A percentile compares a stretch with the other conserved stretches of the same genome.
Conservation (phyloP, 768 basidiomycete genomes). For the Coprinopsis strossmayeri region DNA sequence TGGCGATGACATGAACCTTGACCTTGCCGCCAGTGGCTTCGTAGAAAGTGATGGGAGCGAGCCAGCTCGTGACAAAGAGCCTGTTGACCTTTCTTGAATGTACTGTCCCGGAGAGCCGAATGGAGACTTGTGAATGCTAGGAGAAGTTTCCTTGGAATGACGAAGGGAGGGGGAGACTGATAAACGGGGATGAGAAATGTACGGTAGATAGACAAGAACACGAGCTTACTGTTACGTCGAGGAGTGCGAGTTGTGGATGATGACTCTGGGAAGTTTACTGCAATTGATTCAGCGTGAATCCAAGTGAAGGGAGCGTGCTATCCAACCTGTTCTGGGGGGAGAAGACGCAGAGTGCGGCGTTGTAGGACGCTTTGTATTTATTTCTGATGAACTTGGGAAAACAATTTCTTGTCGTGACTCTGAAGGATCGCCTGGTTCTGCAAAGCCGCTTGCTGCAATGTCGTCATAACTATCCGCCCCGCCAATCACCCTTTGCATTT, state of each 20-base stretch:
- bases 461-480: constrained; percentile 48
- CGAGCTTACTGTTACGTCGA: background rate
- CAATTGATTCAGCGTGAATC: background rate
- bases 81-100: background rate
- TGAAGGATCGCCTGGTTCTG: background rate
- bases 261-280: background rate
- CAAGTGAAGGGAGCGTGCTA: background rate
- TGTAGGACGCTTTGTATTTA: background rate
- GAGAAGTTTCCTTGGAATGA: background rate
- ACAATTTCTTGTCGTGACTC: background rate
- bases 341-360: background rate
- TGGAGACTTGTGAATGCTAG: background rate
- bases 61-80: background rate
- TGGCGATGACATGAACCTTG: constrained; percentile 22
- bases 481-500: constrained; percentile 62
- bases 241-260: background rate
- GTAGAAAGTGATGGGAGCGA: background rate
- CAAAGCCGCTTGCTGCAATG: background rate
- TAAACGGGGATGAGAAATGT: too few species aligned
- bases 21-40: background rate
- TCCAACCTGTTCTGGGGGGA: background rate
- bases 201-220: too few species aligned
- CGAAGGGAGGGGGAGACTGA: background rate
- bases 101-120: background rate
- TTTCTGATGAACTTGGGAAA: background rate